Conservation (phyloP, 371 early-diverging fungal species). For the Mortierella sp. region DNA sequence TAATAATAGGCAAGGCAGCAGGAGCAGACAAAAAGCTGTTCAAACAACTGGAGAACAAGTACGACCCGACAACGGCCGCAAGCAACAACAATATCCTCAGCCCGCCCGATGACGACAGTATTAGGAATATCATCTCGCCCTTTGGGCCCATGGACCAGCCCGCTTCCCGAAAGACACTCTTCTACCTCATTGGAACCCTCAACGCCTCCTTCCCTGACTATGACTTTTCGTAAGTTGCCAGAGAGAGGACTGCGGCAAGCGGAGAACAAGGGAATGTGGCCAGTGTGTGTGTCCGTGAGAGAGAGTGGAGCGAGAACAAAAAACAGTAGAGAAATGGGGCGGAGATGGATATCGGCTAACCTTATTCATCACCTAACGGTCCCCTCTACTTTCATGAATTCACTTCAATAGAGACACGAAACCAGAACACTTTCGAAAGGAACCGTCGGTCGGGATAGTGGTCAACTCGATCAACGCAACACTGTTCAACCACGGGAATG, state of each 20-base stretch:
- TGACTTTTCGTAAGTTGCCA: slow-evolving; percentile 81
- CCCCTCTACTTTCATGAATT: not conserved
- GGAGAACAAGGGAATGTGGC: too few relatives aligned
- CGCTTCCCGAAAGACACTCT: slow-evolving; percentile 85
- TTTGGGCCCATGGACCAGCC: slow-evolving; percentile 88
- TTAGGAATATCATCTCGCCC: slow-evolving; percentile 77
- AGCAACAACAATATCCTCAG: slow-evolving; percentile 60
- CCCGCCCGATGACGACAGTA: slow-evolving; percentile 67
- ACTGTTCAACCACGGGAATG: slow-evolving; percentile 86
- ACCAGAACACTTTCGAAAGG: slow-evolving; percentile 88
- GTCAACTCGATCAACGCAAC: slow-evolving; percentile 90
- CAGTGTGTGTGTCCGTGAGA: not conserved
- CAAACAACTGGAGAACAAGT: slow-evolving; percentile 84
- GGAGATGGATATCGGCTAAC: not conserved
- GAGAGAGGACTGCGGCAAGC: not conserved
- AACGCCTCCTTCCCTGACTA: slow-evolving; percentile 96
- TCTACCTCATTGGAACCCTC: slow-evolving; percentile 91
- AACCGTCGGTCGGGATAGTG: slow-evolving; percentile 78
- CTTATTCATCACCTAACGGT: not conserved
- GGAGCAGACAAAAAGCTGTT: slow-evolving; percentile 91
- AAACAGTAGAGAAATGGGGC: not conserved
- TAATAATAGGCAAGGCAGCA: slow-evolving; percentile 83
- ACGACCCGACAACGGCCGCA: slow-evolving; percentile 64
- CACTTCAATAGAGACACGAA: slow-evolving; percentile 75
- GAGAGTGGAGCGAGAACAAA: not conserved